Conservation (phyloP, 2,329 filamentous ascomycete species). For the Aspergillus oerlinghausenensis region DNA sequence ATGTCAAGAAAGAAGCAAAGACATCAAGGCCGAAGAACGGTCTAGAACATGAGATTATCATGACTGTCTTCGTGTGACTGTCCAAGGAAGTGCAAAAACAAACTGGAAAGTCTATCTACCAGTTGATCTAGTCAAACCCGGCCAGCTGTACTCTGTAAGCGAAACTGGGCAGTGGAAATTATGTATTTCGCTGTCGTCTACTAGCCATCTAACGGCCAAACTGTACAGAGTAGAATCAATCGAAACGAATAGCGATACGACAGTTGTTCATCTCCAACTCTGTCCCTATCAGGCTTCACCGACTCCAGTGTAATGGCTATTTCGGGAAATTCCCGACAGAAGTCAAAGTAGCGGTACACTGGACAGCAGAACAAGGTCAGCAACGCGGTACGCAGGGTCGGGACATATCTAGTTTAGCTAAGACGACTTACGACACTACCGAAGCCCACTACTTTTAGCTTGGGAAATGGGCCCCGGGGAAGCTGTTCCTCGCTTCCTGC, state of each 20-base stretch:
- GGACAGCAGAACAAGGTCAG: background rate
- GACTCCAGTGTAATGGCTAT: slow-evolving; percentile 1
- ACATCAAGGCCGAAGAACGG: background rate
- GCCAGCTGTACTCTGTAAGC: no score
- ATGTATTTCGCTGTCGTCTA: no score
- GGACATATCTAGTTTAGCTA: slow-evolving; percentile 11
- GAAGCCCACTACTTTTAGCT: slow-evolving; percentile 28
- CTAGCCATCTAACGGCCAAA: background rate
- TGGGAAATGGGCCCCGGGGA: slow-evolving; percentile 28
- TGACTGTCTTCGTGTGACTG: background rate
- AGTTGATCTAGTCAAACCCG: background rate
- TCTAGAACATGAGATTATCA: background rate
- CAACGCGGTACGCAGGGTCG: slow-evolving; percentile 3
- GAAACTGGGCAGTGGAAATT: no score
- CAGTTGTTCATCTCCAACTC: background rate
- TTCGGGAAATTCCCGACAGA: background rate
- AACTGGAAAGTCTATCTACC: background rate
- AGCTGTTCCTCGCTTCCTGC: slow-evolving; percentile 29
- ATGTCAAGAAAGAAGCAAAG: background rate
- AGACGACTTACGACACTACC: slow-evolving; percentile 16
- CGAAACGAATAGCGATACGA: no score
- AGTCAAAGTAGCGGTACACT: background rate
- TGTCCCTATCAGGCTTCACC: slow-evolving; percentile 3
- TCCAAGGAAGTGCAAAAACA: background rate
- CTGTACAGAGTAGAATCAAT: slow-evolving; percentile 1